Conservation (phyloP, 257 asterid species). For the Fraxinus cuspidata region DNA sequence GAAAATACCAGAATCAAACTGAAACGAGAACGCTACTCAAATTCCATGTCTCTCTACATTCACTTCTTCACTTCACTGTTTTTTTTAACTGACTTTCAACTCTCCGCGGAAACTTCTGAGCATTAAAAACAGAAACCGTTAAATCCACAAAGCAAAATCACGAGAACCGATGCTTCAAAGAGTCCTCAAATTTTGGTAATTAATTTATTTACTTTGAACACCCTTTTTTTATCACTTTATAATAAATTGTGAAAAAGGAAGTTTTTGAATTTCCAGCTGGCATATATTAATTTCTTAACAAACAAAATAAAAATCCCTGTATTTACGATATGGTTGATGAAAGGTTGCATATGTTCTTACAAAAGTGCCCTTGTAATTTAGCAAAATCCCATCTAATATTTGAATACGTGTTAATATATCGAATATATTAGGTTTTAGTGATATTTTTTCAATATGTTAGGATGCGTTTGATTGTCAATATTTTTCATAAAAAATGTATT, state of each 20-base stretch:
- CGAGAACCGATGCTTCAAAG: conserved; percentile 36
- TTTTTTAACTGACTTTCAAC: conserved; percentile 20
- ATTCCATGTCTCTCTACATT: conserved; percentile 24
- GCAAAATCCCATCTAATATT: conserved; percentile 18
- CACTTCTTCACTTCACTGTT: neutral
- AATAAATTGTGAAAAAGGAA: conserved; percentile 2
- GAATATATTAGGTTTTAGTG: too few relatives aligned
- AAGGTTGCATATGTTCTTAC: conserved; percentile 47
- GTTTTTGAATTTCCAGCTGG: conserved; percentile 37
- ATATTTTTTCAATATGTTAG: too few relatives aligned
- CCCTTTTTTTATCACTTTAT: conserved; percentile 24
- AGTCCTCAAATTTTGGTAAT: conserved; percentile 23
- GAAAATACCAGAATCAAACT: neutral
- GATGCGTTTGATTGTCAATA: too few relatives aligned
- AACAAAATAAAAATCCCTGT: conserved; percentile 35
- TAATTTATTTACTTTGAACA: conserved; percentile 13
- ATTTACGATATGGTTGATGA: conserved; percentile 60
- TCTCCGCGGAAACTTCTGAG: conserved; percentile 27
- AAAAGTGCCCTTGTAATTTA: conserved; percentile 37
- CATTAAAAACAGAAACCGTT: conserved; percentile 28
- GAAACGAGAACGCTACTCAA: conserved; percentile 18
- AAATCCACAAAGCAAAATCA: conserved; percentile 34
- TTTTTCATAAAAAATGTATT: too few relatives aligned
- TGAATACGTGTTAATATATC: neutral
- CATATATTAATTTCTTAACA: conserved; percentile 21